Evolutionary conservation across 768 basidiomycete species (phyloP), one percentile per base, ranked within the genome.

Genomic region (Suillus weaverae): DNA sequence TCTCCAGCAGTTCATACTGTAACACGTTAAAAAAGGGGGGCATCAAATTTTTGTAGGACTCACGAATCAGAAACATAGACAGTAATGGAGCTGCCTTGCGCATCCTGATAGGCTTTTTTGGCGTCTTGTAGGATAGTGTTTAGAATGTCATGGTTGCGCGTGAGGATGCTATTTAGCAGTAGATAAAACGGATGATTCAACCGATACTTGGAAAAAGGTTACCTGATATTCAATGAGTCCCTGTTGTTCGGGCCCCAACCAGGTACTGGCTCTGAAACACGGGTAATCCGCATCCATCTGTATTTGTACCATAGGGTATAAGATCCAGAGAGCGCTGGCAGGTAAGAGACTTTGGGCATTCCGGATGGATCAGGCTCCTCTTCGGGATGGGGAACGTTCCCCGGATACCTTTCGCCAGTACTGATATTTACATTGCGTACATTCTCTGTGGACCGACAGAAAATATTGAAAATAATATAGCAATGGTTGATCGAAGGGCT

Each of bases 81-180:
- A 14, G 79, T 79, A 46, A 90, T 84, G 33, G 73, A 75, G 66
- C 85, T 71, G 61, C 85, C 79, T 68, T 85, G 80, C 6, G 84
- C 81, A n/a, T 81, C 77, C 56, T 80, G 73, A 71, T 89, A 88
- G 13, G 70, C 72, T 33, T 72, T 77, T 73, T 84, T 86, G 22
- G 85, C 87, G 36, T 87, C 86, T 30, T 81, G 67, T 6, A 91
- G 76, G 9, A 91, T 76, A 11, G 80, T 68, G 59, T 83, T 80
- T n/a, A 90, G 77, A 32, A 86, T 68, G 0, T 68, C 63, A 55
- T 83, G 81, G 61, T 77, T 68, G 8, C 84, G 80, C 3, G 83
- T 77, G 65, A 89, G 64, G 44, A 90, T 84, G 61, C 88, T 87
- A 60, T 35, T 39, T 41, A 18, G 54, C 44, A 46, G 14, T 66